phyloP scores from a whole-genome alignment of 768 basidiomycete genomes.

The Aureoboletus auriporus region DNA sequence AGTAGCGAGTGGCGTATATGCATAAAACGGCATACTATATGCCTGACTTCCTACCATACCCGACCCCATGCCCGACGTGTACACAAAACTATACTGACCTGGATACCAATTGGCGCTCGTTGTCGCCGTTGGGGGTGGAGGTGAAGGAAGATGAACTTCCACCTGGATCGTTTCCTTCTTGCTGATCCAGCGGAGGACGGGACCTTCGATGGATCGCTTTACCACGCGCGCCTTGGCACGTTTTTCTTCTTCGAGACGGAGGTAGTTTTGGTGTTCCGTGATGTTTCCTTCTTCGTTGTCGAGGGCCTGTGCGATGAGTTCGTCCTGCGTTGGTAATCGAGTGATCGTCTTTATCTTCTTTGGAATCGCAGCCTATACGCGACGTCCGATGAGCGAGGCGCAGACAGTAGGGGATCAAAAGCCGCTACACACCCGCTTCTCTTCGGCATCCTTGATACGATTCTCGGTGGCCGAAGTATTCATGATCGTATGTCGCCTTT shows the following conservation, averaged over 20 bases:
- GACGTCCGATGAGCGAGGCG: neutral
- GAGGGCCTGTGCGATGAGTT: slow-evolving; percentile 77
- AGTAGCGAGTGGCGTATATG: slow-evolving; percentile 16
- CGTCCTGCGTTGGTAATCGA: slow-evolving; percentile 68
- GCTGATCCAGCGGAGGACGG: slow-evolving; percentile 70
- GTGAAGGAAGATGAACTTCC: slow-evolving; percentile 17
- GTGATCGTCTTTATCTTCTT: slow-evolving; percentile 56
- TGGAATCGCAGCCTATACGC: slow-evolving; percentile 49
- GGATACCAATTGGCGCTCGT: slow-evolving; percentile 7
- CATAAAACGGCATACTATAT: slow-evolving; percentile 26
- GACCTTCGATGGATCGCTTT: slow-evolving; percentile 59
- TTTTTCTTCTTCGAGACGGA: slow-evolving; percentile 78
- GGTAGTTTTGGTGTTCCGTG: slow-evolving; percentile 72
- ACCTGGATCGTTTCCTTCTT: slow-evolving; percentile 55
- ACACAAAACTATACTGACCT: slow-evolving; percentile 19
- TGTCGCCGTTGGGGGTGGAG: slow-evolving; percentile 23
- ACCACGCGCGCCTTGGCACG: slow-evolving; percentile 60
- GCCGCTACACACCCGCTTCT: slow-evolving; percentile 47
- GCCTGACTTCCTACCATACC: slow-evolving; percentile 14
- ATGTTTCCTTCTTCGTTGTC: slow-evolving; percentile 87
- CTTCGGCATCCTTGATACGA: slow-evolving; percentile 60
- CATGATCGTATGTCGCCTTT: slow-evolving; percentile 63
- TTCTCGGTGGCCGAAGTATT: slow-evolving; percentile 65
- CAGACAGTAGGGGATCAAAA: neutral
- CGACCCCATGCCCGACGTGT: slow-evolving; percentile 7